These are phyloP conservation scores for Cyberlindnera mississippiensis DNA, from an alignment of 805 yeast species.

Conservation along the genomic window DNA sequence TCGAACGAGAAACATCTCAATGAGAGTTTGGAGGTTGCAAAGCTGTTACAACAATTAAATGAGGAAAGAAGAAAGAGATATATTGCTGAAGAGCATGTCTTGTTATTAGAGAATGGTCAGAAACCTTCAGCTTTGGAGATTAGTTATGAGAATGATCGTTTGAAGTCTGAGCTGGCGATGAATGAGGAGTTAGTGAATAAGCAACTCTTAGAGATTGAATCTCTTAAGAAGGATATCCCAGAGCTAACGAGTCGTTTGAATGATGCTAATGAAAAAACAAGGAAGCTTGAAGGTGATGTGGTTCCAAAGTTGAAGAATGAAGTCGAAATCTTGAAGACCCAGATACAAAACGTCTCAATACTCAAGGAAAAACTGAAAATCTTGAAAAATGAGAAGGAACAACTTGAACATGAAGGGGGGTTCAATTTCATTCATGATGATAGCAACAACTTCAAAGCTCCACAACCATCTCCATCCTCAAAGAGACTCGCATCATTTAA, in stretches of 20 bases:
- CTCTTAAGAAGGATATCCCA: constrained; percentile 33
- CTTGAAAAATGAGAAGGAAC: constrained; percentile 30
- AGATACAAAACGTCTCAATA: constrained; percentile 21
- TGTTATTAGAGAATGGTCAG: constrained; percentile 49
- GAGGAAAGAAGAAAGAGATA: constrained; percentile 63
- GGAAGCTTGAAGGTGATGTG: constrained; percentile 37
- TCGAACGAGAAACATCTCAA: constrained; percentile 28
- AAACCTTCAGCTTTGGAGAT: constrained; percentile 53
- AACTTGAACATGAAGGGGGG: constrained; percentile 19
- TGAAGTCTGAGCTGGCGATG: constrained; percentile 43
- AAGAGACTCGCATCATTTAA: constrained; percentile 17
- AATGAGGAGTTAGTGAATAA: constrained; percentile 47
- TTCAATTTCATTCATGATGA: constrained; percentile 7
- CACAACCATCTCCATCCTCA: constrained; percentile 3
- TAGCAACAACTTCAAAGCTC: not conserved
- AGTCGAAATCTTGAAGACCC: constrained; percentile 31
- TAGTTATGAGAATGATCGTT: constrained; percentile 50
- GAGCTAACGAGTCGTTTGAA: constrained; percentile 38
- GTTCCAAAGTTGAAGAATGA: constrained; percentile 46
- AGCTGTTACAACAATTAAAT: constrained; percentile 52
- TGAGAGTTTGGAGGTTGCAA: constrained; percentile 39
- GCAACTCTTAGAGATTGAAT: constrained; percentile 42
- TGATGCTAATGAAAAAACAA: constrained; percentile 37
- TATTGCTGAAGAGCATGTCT: constrained; percentile 67
- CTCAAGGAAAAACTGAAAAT: constrained; percentile 28